Percentiles rank a stretch among this genome's conserved stretches.
phyloP scores from a whole-genome alignment of 768 basidiomycete genomes.

The Dacryopinax primogenitus region DNA sequence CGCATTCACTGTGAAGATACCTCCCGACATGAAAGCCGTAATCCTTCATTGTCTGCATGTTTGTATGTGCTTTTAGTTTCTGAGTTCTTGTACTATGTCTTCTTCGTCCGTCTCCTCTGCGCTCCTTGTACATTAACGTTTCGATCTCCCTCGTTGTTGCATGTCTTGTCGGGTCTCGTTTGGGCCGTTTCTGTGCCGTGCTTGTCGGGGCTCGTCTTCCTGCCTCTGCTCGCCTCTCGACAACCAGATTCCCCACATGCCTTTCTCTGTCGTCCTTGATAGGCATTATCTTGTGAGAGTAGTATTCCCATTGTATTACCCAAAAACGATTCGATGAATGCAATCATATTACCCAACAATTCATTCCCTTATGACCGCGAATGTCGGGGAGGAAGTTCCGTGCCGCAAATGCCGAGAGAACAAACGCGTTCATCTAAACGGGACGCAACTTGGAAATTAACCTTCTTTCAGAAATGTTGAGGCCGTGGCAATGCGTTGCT shows the following conservation, averaged over 20 bases:
- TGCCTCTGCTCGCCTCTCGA: slow-evolving; percentile 4
- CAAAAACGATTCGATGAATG: neutral
- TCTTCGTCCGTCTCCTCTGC: neutral
- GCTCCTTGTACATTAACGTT: neutral
- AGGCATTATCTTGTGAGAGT: slow-evolving; percentile 8
- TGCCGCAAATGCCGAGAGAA: no score
- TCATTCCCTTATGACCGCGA: no score
- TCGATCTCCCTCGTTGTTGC: neutral
- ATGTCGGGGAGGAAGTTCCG: no score
- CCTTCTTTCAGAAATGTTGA: no score
- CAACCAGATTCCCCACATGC: slow-evolving; percentile 7
- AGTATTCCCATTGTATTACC: slow-evolving; percentile 10
- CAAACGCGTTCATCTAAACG: no score
- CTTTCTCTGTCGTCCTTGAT: neutral
- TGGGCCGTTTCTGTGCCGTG: neutral
- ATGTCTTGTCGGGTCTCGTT: slow-evolving; percentile 7
- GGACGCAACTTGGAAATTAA: no score
- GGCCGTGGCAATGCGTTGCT: neutral
- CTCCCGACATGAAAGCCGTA: neutral
- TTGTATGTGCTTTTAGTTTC: slow-evolving; percentile 4
- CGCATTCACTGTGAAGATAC: neutral
- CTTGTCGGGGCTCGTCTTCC: neutral
- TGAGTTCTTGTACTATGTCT: neutral
- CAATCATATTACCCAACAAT: no score
- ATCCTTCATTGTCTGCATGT: neutral